Evolutionary conservation across 139 green algal genomes (phyloP), one percentile per base, ranked within the genome.

Genomic region (Nannochloris sp.): DNA sequence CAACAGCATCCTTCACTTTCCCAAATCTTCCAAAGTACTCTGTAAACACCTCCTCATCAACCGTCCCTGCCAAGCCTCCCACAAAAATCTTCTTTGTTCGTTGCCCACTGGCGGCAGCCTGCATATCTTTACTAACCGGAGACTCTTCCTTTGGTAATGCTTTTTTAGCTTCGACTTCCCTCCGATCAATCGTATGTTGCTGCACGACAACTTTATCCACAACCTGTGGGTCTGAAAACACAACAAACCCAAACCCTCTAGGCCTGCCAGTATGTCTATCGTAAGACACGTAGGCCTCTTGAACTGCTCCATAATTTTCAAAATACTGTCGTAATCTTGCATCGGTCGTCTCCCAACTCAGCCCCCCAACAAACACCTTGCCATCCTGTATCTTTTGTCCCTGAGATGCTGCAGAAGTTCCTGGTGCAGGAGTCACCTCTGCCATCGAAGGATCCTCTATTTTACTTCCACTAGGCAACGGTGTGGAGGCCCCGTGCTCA

Each of bases 31-130:
- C 81, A 74, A 96, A 95, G 73, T 96, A 91, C 20, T 77, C 62
- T 2, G 82, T 77, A 62, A 95, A 76, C 16, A 76, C 70, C 12
- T 66, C 62, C 59, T 97, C 91, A 57, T 95, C 90, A 14, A 96
- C 87, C 17, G 65, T 82, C 31, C 88, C 87, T 1, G 91, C 76
- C 56, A 97, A 79, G 36, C 91, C 91, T 11, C 91, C 91, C 14
- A 97, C 89, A 70, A 97, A 97, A 11, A 97, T 87, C 68, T 97
- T 97, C 28, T 84, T 84, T 28, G 87, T 94, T 29, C 71, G 67
- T 59, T 81, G 68, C 14, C 53, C 44, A 28, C 16, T 58, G 8
- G 63, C 72, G 10, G 33, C 66, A 5, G 63, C 66, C 37, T 66
- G 63, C 61, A 73, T 56, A 48, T 80, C 69, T 66, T 84, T 80